Evolutionary conservation across 2,329 filamentous ascomycete species (phyloP).

Genomic region (Cladosporium sphaerospermum): DNA sequence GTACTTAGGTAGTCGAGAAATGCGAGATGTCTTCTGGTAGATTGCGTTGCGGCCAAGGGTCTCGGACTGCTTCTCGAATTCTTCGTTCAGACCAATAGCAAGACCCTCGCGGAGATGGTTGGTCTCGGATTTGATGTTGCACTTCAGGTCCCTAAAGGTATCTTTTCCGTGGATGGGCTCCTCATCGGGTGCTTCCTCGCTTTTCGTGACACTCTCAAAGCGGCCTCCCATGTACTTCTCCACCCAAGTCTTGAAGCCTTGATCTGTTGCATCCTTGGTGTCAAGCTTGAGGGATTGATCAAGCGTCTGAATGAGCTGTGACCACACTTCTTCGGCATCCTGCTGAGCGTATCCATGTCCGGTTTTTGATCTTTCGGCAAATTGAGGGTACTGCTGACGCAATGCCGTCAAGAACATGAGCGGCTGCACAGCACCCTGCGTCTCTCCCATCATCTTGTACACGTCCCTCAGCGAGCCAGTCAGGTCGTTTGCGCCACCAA

Average conservation of each 20-base stretch:
- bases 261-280: conserved; percentile 41
- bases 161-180: conserved; percentile 62
- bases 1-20: conserved; percentile 87
- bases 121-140: conserved; percentile 80
- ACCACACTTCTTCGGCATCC: conserved; percentile 97
- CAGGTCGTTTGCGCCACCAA: conserved; percentile 61
- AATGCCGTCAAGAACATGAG: conserved; percentile 76
- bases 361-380: conserved; percentile 79
- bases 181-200: conserved; percentile 78
- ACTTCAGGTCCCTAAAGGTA: conserved; percentile 85
- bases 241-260: conserved; percentile 60
- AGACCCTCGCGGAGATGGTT: conserved; percentile 92
- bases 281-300: conserved; percentile 69
- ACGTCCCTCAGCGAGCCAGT: conserved; percentile 72
- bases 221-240: conserved; percentile 85
- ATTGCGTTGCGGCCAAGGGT: conserved; percentile 68
- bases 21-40: conserved; percentile 88
- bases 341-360: conserved; percentile 90
- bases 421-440: conserved; percentile 79
- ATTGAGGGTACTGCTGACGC: conserved; percentile 78
- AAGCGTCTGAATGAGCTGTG: conserved; percentile 82
- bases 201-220: conserved; percentile 72
- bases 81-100: conserved; percentile 71
- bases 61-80: conserved; percentile 83
- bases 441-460: conserved; percentile 84